Base-by-base conservation (phyloP, 208 protist genomes). In the Acanthamoeba polyphaga region DNA sequence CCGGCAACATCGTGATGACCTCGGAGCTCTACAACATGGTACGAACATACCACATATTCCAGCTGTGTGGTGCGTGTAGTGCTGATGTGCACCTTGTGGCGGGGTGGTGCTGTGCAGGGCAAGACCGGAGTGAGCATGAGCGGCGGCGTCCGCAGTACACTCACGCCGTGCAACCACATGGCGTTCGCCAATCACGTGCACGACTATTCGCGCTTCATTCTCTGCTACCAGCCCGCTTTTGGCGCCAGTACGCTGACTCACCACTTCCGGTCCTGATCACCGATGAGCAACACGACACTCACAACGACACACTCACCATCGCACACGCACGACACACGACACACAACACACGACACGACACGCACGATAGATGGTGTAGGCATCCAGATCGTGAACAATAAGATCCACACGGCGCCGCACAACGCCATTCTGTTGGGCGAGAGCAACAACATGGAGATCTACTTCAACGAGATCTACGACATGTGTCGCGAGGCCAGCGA, bases 401-500 rank as follows among this genome's bases (percentile, higher is more conserved):
- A 90, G 34, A 90, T 90, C 22, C n/a, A 90, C 34, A 32, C 55
- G 51, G 84, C 13, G 5, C 84, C 84, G 43, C 84, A 90, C 49
- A 29, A 13, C 32, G 84, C 17, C 43, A 90, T 90, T 51, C 12
- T 17, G 51, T 68, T 90, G 12, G 51, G 51, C 1, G 7, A 7
- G 29, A 49, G 84, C 51, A 90, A 90, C 84, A 90, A 90, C 8
- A 62, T 53, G 32, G 84, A 90, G 60, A 27, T 90, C 84, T 90
- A 90, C 38, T 90, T 90, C 84, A 90, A 90, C 34, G 84, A 90
- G 84, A 90, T 90, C 84, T 90, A 68, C 34, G 84, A 90, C 38
- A n/a, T 90, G 17, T 13, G 8, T 17, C 84, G 10, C 7, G 13
- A 90, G 29, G 29, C 84, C 9, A 27, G 84, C 17, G 84, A 90